Evolutionary conservation across 192 early-diverging fungal species (phyloP).

Genomic region (Podila minutissima): DNA sequence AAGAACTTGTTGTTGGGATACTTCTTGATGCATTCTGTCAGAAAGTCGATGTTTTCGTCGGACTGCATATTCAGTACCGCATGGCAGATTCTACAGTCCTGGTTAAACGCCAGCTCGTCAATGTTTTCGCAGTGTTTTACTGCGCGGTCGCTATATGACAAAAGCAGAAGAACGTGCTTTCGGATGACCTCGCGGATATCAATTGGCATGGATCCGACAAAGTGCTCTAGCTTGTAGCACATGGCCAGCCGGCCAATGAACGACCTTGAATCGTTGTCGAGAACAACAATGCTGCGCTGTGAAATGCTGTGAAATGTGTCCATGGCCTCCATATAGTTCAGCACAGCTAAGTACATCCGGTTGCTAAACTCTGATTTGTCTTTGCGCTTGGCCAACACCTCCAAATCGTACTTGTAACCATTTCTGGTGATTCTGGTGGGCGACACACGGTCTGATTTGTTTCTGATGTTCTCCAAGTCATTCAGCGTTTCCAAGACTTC

Average conservation of each 20-base stretch:
- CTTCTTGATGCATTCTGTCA: constrained; percentile 45
- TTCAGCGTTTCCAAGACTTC: constrained; percentile 24
- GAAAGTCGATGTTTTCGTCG: constrained; percentile 37
- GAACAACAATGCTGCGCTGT: constrained; percentile 29
- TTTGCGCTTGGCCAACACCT: constrained; percentile 31
- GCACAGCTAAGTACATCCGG: constrained; percentile 41
- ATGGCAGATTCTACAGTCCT: constrained; percentile 42
- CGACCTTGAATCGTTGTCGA: constrained; percentile 37
- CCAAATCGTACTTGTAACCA: constrained; percentile 42
- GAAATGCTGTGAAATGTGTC: constrained; percentile 22
- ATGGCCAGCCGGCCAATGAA: constrained; percentile 35
- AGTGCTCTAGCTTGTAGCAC: constrained; percentile 41
- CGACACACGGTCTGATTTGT: constrained; percentile 22
- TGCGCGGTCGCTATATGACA: constrained; percentile 25
- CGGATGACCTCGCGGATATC: constrained; percentile 24
- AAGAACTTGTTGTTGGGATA: constrained; percentile 45
- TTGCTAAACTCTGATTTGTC: constrained; percentile 43
- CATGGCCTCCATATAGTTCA: constrained; percentile 30
- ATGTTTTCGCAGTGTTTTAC: constrained; percentile 22
- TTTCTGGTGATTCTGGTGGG: constrained; percentile 17
- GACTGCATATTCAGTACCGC: constrained; percentile 32
- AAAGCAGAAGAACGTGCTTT: constrained; percentile 39
- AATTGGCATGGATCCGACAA: constrained; percentile 37
- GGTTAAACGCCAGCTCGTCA: constrained; percentile 40
- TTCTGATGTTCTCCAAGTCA: constrained; percentile 29